These are phyloP conservation scores for sweet orange (Citrus sinensis) DNA, from an alignment of 345 rosid species.

Conservation along the genomic window DNA sequence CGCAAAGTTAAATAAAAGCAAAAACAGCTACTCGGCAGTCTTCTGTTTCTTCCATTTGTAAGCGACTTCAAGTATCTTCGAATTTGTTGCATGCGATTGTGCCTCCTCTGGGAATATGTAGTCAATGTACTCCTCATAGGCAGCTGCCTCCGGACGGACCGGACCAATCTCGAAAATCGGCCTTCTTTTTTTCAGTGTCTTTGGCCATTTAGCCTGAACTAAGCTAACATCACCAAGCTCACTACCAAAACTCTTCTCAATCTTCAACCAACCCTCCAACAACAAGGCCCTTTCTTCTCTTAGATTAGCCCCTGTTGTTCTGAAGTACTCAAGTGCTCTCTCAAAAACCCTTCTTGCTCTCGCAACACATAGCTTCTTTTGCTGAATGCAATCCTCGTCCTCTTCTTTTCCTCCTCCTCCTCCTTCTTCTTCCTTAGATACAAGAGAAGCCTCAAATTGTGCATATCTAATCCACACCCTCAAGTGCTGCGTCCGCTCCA, in stretches of 20 bases:
- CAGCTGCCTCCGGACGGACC: slow-evolving; percentile 49
- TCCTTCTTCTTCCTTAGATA: slow-evolving; percentile 26
- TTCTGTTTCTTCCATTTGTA: background rate
- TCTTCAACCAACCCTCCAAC: slow-evolving; percentile 77
- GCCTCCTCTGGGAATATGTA: slow-evolving; percentile 79
- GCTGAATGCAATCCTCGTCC: slow-evolving; percentile 15
- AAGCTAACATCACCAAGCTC: slow-evolving; percentile 57
- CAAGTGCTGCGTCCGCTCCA: slow-evolving; percentile 77
- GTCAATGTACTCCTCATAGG: slow-evolving; percentile 73
- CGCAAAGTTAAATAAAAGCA: too few species aligned
- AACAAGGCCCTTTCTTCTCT: slow-evolving; percentile 90
- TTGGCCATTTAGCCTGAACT: slow-evolving; percentile 68
- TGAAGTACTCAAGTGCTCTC: slow-evolving; percentile 61
- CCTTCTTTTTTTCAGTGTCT: slow-evolving; percentile 79
- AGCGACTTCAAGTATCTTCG: background rate
- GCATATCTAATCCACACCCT: slow-evolving; percentile 92
- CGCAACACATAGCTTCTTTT: slow-evolving; percentile 40
- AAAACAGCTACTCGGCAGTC: background rate
- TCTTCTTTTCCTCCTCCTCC: background rate
- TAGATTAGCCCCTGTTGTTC: slow-evolving; percentile 67
- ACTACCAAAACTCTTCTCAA: slow-evolving; percentile 52
- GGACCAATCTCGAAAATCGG: slow-evolving; percentile 54
- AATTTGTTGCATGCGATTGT: slow-evolving; percentile 14
- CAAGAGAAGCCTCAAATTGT: slow-evolving; percentile 73
- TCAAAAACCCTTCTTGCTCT: slow-evolving; percentile 73